phyloP scores from a whole-genome alignment of 805 yeast genomes.

The Kazachstania psychrophila region DNA sequence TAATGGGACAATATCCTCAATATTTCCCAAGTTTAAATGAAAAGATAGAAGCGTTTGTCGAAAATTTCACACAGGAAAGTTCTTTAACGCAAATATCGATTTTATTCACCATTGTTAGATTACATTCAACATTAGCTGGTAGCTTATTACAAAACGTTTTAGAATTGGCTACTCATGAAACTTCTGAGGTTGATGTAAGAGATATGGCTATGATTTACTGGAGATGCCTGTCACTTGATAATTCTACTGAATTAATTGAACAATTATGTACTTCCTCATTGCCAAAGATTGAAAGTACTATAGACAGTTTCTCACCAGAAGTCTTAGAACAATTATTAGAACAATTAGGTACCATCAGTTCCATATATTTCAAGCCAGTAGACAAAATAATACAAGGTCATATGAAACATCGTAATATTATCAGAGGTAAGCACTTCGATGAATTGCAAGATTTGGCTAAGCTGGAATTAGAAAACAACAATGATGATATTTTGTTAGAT shows the following conservation, averaged over 20 bases:
- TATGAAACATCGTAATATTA: conserved; percentile 28
- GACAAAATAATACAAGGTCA: conserved; percentile 41
- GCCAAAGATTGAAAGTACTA: conserved; percentile 65
- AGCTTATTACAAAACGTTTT: conserved; percentile 47
- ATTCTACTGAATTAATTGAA: conserved; percentile 20
- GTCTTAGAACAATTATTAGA: conserved; percentile 56
- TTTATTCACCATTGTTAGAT: conserved; percentile 54
- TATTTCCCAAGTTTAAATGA: conserved; percentile 46
- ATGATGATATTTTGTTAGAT: conserved; percentile 76
- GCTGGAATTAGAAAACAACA: conserved; percentile 57
- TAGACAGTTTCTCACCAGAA: conserved; percentile 60
- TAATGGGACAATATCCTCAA: conserved; percentile 60
- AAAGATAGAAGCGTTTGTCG: conserved; percentile 39
- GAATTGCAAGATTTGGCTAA: conserved; percentile 73
- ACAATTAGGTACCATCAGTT: conserved; percentile 79
- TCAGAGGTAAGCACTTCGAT: conserved; percentile 51
- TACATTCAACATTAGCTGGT: conserved; percentile 38
- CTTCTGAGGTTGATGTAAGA: conserved; percentile 68
- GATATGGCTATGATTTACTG: conserved; percentile 74
- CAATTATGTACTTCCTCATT: conserved; percentile 34
- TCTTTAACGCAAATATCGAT: conserved; percentile 50
- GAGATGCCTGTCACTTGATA: conserved; percentile 54
- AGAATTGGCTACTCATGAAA: conserved; percentile 51
- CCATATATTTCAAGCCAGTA: conserved; percentile 83
- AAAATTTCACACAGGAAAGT: conserved; percentile 49